Evolutionary conservation across 2,329 filamentous ascomycete species (phyloP).

Genomic region (Pyrenophora tritici-repentis): DNA sequence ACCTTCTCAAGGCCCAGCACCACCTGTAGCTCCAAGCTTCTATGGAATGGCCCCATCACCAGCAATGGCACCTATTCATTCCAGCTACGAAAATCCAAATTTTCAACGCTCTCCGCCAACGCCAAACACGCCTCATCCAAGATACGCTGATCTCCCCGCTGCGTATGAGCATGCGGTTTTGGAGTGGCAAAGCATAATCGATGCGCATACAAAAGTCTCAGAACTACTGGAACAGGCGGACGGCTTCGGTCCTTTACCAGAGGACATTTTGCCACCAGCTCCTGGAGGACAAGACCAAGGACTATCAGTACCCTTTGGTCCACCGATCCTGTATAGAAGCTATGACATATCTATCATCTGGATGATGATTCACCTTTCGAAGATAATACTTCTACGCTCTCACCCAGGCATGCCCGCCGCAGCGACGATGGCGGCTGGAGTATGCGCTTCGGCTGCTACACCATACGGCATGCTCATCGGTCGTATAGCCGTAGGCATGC

Average conservation of each 20-base stretch:
- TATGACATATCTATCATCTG: slow-evolving; percentile 87
- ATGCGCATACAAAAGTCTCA: slow-evolving; percentile 71
- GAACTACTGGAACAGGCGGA: slow-evolving; percentile 64
- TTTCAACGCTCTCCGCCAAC: slow-evolving; percentile 24
- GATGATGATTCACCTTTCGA: slow-evolving; percentile 83
- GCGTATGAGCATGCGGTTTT: slow-evolving; percentile 70
- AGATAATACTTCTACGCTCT: slow-evolving; percentile 79
- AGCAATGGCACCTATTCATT: slow-evolving; percentile 49
- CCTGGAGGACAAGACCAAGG: slow-evolving; percentile 32
- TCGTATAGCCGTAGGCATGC: slow-evolving; percentile 74
- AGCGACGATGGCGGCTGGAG: slow-evolving; percentile 81
- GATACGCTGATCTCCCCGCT: slow-evolving; percentile 60
- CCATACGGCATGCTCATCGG: slow-evolving; percentile 75
- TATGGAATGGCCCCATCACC: slow-evolving; percentile 58
- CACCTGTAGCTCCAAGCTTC: slow-evolving; percentile 51
- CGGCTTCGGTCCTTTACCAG: slow-evolving; percentile 75
- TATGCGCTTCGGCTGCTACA: slow-evolving; percentile 74
- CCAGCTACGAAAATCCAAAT: slow-evolving; percentile 47
- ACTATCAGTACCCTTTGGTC: slow-evolving; percentile 74
- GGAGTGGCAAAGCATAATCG: slow-evolving; percentile 78
- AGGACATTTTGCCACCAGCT: slow-evolving; percentile 66
- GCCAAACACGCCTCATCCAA: slow-evolving; percentile 20
- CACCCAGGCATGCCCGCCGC: slow-evolving; percentile 92
- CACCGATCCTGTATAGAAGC: slow-evolving; percentile 78
- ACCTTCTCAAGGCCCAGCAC: slow-evolving; percentile 19